Percentiles rank a stretch among this genome's conserved stretches.
Conservation (phyloP, 1,284 basidiomycete genomes). For the Ganoderma leucocontextum region DNA sequence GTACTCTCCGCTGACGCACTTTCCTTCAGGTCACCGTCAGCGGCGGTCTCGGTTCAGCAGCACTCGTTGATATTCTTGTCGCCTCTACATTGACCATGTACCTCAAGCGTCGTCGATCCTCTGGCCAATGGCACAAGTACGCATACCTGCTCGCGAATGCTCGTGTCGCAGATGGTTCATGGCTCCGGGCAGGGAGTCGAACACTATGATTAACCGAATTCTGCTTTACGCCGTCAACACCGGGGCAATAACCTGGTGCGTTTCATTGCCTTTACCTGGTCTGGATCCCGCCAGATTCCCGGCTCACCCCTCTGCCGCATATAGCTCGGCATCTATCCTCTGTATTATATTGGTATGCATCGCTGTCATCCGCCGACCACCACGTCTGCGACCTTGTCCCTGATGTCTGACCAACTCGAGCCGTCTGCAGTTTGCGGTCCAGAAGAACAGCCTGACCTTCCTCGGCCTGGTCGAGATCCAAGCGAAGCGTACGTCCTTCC, state of each 20-base stretch:
- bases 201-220: slow-evolving; percentile 28
- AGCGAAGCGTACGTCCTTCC: slow-evolving; percentile 24
- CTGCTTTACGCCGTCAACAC: slow-evolving; percentile 33
- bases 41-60: slow-evolving; percentile 31
- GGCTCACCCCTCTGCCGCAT: not conserved
- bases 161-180: not conserved
- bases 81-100: slow-evolving; percentile 27
- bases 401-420: not conserved
- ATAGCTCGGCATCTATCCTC: slow-evolving; percentile 27
- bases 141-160: not conserved
- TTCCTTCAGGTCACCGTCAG: slow-evolving; percentile 27
- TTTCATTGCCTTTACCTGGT: not conserved
- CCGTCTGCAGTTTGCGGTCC: slow-evolving; percentile 24
- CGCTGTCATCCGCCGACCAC: not conserved
- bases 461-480: slow-evolving; percentile 33
- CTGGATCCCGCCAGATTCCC: not conserved
- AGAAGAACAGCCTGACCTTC: slow-evolving; percentile 31
- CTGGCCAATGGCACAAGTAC: slow-evolving; percentile 24
- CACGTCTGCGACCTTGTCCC: not conserved
- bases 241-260: slow-evolving; percentile 31
- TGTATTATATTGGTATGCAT: slow-evolving; percentile 28
- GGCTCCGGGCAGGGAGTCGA: slow-evolving; percentile 20
- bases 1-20: not conserved
- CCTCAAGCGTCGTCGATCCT: slow-evolving; percentile 26
- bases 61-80: slow-evolving; percentile 31